phyloP scores from a whole-genome alignment of 148 eudicot species.

The Persicaria tinctoria region DNA sequence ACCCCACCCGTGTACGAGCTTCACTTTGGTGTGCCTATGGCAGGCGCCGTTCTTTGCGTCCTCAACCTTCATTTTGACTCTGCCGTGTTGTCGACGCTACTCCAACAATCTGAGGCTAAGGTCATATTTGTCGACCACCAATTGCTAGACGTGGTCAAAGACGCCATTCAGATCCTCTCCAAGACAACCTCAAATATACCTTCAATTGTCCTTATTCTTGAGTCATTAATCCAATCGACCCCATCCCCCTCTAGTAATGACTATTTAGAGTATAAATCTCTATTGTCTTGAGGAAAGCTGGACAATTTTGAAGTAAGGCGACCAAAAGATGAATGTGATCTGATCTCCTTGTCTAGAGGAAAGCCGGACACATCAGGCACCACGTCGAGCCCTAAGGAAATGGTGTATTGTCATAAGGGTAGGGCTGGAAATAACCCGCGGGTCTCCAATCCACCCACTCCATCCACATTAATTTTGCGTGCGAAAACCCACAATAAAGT shows the following conservation, averaged over 20 bases:
- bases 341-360: conserved; percentile 48
- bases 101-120: conserved; percentile 57
- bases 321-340: conserved; percentile 61
- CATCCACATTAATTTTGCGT: no score
- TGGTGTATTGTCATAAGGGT: conserved; percentile 63
- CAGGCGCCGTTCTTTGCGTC: conserved; percentile 57
- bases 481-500: no score
- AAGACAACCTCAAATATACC: conserved; percentile 35
- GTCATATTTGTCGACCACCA: conserved; percentile 50
- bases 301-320: conserved; percentile 29
- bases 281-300: conserved; percentile 33
- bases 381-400: conserved; percentile 72
- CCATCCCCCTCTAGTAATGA: not conserved
- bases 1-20: conserved; percentile 67
- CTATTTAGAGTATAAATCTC: conserved; percentile 34
- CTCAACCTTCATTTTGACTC: conserved; percentile 61
- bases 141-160: conserved; percentile 28
- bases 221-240: not conserved
- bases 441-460: no score
- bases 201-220: conserved; percentile 32
- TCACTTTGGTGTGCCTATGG: conserved; percentile 76
- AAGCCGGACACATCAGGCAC: conserved; percentile 83
- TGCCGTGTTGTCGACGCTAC: conserved; percentile 43
- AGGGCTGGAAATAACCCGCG: no score
- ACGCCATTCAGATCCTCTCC: conserved; percentile 34